phyloP scores from a whole-genome alignment of 169 alveolate species.

The Cryptosporidium ubiquitum region DNA sequence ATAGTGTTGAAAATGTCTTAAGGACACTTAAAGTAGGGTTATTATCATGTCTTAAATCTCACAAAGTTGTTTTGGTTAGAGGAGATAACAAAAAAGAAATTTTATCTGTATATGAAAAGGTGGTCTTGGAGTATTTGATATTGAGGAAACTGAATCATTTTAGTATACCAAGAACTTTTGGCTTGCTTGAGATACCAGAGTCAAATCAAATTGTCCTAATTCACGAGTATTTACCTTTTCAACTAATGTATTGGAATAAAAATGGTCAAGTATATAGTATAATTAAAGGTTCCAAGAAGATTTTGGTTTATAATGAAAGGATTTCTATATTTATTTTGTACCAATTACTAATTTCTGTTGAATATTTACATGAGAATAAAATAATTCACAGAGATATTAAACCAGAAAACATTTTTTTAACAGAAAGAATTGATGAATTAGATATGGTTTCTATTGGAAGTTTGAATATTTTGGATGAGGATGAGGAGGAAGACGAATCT shows the following conservation, averaged over 20 bases:
- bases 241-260: slow-evolving; percentile 40
- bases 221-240: slow-evolving; percentile 42
- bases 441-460: neutral
- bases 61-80: neutral
- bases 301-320: slow-evolving; percentile 10
- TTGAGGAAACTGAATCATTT: slow-evolving; percentile 26
- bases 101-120: slow-evolving; percentile 38
- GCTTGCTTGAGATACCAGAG: slow-evolving; percentile 38
- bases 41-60: slow-evolving; percentile 48
- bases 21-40: slow-evolving; percentile 44
- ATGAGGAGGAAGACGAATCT: neutral
- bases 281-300: neutral
- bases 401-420: slow-evolving; percentile 60
- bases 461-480: neutral
- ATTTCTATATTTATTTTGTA: slow-evolving; percentile 4
- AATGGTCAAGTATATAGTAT: neutral
- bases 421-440: neutral
- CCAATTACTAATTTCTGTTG: slow-evolving; percentile 36
- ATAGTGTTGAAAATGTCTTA: neutral
- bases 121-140: slow-evolving; percentile 29
- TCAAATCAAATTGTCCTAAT: slow-evolving; percentile 38
- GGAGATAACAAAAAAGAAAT: neutral
- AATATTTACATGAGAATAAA: slow-evolving; percentile 14
- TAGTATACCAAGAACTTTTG: slow-evolving; percentile 28
- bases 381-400: slow-evolving; percentile 58